phyloP scores from a whole-genome alignment of 441 rosid genomes.

The Euphorbia corollata region DNA sequence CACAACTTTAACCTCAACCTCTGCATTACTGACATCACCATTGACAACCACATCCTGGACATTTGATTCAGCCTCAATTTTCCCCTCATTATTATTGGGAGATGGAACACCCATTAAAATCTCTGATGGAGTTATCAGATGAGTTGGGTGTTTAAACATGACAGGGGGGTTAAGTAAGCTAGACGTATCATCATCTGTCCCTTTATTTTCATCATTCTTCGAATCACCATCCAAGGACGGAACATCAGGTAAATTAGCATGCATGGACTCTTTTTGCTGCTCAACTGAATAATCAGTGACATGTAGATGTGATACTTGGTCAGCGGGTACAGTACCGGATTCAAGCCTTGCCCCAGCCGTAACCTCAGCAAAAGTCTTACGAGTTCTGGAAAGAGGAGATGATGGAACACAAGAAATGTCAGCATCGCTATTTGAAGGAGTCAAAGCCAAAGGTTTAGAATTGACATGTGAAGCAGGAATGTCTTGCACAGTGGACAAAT shows the following conservation, averaged over 20 bases:
- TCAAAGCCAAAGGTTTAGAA: slow-evolving; percentile 24
- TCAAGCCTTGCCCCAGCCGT: slow-evolving; percentile 36
- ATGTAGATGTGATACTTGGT: slow-evolving; percentile 34
- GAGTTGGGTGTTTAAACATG: slow-evolving; percentile 64
- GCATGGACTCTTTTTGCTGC: slow-evolving; percentile 39
- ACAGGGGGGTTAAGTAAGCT: slow-evolving; percentile 33
- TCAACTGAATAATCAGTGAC: slow-evolving; percentile 42
- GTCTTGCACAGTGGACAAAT: no score
- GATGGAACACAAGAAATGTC: slow-evolving; percentile 37
- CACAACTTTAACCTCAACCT: slow-evolving; percentile 57
- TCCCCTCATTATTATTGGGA: slow-evolving; percentile 41
- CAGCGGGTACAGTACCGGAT: slow-evolving; percentile 27
- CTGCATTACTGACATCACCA: slow-evolving; percentile 34
- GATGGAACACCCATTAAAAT: slow-evolving; percentile 52
- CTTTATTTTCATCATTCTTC: slow-evolving; percentile 40
- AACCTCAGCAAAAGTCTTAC: slow-evolving; percentile 34
- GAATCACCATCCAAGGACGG: slow-evolving; percentile 35
- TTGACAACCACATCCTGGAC: slow-evolving; percentile 40
- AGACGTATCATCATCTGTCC: slow-evolving; percentile 37
- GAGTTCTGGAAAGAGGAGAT: slow-evolving; percentile 47
- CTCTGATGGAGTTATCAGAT: slow-evolving; percentile 74
- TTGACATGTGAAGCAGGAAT: no score
- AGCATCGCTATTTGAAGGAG: slow-evolving; percentile 36
- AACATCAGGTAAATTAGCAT: slow-evolving; percentile 31
- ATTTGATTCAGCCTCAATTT: slow-evolving; percentile 38